Conservation (phyloP, 768 basidiomycete genomes). For the Panellus pusillus region DNA sequence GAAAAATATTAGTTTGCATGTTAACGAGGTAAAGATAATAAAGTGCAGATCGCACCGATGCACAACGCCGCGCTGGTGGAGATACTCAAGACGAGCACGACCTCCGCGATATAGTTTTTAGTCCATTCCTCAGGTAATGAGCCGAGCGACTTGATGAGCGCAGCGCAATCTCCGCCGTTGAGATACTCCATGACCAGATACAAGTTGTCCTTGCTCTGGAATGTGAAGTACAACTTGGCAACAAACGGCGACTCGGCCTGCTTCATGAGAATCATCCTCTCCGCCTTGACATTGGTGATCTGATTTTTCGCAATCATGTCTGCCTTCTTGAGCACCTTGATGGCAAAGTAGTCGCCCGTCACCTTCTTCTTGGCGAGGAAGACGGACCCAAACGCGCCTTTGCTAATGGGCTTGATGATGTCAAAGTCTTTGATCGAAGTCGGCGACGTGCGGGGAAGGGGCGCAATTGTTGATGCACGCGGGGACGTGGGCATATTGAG, state of each 20-base stretch:
- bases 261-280: slow-evolving; percentile 99
- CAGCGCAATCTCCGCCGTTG: slow-evolving; percentile 97
- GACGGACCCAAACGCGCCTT: slow-evolving; percentile 97
- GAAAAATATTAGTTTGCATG: slow-evolving; percentile 6
- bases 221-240: slow-evolving; percentile 96
- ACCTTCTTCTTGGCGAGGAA: slow-evolving; percentile 98
- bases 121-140: slow-evolving; percentile 96
- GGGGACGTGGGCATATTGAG: slow-evolving; percentile 74
- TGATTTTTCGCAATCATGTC: slow-evolving; percentile 99
- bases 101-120: slow-evolving; percentile 93
- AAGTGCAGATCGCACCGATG: slow-evolving; percentile 72
- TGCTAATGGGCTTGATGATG: slow-evolving; percentile 98
- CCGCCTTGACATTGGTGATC: slow-evolving; percentile 99
- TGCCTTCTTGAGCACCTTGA: slow-evolving; percentile 99
- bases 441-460: slow-evolving; percentile 74
- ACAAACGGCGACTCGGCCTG: slow-evolving; percentile 98
- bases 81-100: slow-evolving; percentile 90
- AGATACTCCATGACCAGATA: slow-evolving; percentile 99
- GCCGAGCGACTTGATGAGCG: slow-evolving; percentile 94
- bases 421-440: slow-evolving; percentile 99
- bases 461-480: slow-evolving; percentile 75
- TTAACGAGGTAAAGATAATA: background rate
- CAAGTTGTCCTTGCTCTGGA: slow-evolving; percentile 98
- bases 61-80: slow-evolving; percentile 93
- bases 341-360: slow-evolving; percentile 98